Base-by-base conservation (phyloP, 2,329 filamentous ascomycete genomes). In the Fusarium avenaceum region DNA sequence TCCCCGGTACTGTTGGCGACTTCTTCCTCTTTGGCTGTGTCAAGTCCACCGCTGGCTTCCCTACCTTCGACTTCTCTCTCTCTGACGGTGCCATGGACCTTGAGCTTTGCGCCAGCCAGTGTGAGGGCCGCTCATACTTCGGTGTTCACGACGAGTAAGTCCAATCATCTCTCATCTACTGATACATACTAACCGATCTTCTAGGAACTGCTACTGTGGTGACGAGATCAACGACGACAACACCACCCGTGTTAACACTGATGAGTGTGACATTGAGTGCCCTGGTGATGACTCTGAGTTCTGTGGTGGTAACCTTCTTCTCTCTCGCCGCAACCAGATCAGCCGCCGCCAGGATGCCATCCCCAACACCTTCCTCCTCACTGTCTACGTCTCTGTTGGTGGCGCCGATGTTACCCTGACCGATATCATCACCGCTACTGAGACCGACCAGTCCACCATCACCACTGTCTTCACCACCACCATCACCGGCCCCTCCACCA, bases 21-120 rank as follows among this genome's bases (percentile, higher is more conserved):
- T 77, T 75, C 58, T 45, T 55, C 20, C 52, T 74, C 39, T 67
- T 69, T 28, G 77, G 76, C 46, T 79, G 77, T 54, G 63, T 70
- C 38, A 45, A 50, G 15, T 75, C 72, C 4, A 19, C 44, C 2
- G 52, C 42, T 0, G 66, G 60, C 7, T 76, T 75, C 63, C 69
- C 72, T 8, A 68, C 58, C n/a, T 77, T 77, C 11, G 38, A 57
- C 19, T 65, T 65, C 24, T 26, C 60, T 4, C 58, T 62, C 2
- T 20, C 61, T 3, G 62, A 61, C 6, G 39, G 32, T 7, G 14
- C 60, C 17, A 74, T 74, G 72, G 70, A 63, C 19, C 48, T 76
- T 22, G 69, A 78, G 9, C 42, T 64, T 4, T 78, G 76, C 46
- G 68, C 68, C 13, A 56, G 59, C n/a, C 66, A 60, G 40, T 76